These are phyloP conservation scores for Aureobasidium uvarum DNA, from an alignment of 2,329 filamentous ascomycete genomes.

Conservation along the genomic window DNA sequence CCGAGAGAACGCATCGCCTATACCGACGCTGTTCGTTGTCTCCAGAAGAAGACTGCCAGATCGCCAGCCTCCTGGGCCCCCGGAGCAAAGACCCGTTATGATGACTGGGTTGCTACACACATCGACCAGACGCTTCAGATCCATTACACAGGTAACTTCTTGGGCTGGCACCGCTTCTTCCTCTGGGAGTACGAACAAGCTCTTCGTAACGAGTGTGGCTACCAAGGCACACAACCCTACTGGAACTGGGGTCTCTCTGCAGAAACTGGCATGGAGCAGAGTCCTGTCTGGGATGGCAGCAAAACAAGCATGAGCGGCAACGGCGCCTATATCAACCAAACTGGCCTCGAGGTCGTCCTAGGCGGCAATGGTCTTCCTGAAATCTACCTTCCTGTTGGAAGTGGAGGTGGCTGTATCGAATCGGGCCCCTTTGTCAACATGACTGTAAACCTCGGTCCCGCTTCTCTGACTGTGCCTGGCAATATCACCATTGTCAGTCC, in stretches of 20 bases:
- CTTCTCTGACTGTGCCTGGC: conserved; percentile 2
- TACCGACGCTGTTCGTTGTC: conserved; percentile 33
- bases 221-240: conserved; percentile 47
- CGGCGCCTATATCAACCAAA: conserved; percentile 25
- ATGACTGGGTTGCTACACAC: conserved; percentile 29
- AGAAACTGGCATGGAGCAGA: conserved; percentile 41
- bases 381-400: conserved; percentile 43
- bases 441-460: conserved; percentile 29
- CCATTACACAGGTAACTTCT: conserved; percentile 34
- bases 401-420: conserved; percentile 54
- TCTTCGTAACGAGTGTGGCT: conserved; percentile 42
- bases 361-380: conserved; percentile 30
- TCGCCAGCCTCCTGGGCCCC: conserved; percentile 30
- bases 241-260: conserved; percentile 53
- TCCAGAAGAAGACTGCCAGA: conserved; percentile 32
- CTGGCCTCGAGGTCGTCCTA: conserved; percentile 19
- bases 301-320: conserved; percentile 40
- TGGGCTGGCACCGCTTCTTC: conserved; percentile 43
- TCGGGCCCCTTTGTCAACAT: conserved; percentile 46
- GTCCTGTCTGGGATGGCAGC: conserved; percentile 55
- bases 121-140: conserved; percentile 28
- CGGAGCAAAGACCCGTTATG: conserved; percentile 28
- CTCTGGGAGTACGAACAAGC: conserved; percentile 44
- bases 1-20: conserved; percentile 31
- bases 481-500: conserved; percentile 26